Conservation (phyloP, 2,329 filamentous ascomycete species). For the Aspergillus caelatus region DNA sequence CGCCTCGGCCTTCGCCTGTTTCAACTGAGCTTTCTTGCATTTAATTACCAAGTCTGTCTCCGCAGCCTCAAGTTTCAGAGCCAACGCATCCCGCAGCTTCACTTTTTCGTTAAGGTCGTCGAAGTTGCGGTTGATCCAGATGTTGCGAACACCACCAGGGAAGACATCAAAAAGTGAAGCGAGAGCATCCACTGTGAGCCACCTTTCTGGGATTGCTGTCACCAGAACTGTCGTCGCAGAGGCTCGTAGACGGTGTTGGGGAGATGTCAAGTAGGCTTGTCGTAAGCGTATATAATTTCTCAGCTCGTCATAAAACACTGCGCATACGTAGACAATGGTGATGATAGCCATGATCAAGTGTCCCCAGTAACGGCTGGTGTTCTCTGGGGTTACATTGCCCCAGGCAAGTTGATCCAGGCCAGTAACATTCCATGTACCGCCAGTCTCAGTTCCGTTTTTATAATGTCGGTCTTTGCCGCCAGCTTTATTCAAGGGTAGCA, state of each 20-base stretch:
- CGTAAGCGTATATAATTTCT: constrained; percentile 87
- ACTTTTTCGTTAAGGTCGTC: constrained; percentile 84
- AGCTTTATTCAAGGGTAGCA: constrained; percentile 81
- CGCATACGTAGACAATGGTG: constrained; percentile 82
- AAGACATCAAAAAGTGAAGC: constrained; percentile 91
- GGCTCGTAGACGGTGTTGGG: constrained; percentile 88
- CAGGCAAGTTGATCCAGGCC: constrained; percentile 84
- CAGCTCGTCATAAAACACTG: constrained; percentile 83
- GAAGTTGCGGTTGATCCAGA: constrained; percentile 94
- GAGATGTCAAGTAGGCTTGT: constrained; percentile 91
- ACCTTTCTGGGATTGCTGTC: constrained; percentile 85
- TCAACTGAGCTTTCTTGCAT: constrained; percentile 78
- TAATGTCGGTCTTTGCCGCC: constrained; percentile 67
- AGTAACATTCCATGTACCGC: constrained; percentile 52
- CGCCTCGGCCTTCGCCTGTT: constrained; percentile 64
- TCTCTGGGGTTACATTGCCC: constrained; percentile 73
- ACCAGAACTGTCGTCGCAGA: constrained; percentile 96
- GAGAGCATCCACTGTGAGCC: constrained; percentile 82
- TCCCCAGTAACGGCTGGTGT: constrained; percentile 76
- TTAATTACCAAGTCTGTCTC: constrained; percentile 81
- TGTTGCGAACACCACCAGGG: constrained; percentile 89
- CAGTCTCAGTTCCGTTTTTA: constrained; percentile 39
- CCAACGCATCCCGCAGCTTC: constrained; percentile 70
- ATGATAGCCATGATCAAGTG: constrained; percentile 79
- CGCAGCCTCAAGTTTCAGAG: constrained; percentile 72